Evolutionary conservation across 2,329 filamentous ascomycete genomes (phyloP).

Genomic region (Ceratocystis ficicola): DNA sequence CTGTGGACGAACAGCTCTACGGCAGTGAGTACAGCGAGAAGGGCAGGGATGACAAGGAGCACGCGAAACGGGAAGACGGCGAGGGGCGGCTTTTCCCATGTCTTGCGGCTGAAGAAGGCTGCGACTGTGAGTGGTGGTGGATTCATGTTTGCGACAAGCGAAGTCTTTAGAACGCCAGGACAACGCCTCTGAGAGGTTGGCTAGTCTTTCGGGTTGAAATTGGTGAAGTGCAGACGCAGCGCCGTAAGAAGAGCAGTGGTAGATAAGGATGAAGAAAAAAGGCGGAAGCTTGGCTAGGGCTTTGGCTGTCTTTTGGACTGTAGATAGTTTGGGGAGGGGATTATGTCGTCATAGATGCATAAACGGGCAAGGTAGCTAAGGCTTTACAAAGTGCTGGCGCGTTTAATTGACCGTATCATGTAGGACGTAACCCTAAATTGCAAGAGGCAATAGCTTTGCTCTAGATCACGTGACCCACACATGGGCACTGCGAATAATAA

Average conservation of each 20-base stretch:
- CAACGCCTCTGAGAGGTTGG: no score
- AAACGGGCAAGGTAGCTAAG: neutral
- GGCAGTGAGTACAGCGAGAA: conserved; percentile 36
- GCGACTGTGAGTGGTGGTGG: neutral
- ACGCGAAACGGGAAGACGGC: conserved; percentile 42
- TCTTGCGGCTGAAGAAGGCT: conserved; percentile 3
- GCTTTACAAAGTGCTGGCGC: neutral
- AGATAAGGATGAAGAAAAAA: neutral
- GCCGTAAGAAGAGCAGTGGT: neutral
- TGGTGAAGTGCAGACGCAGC: neutral
- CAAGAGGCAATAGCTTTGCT: no score
- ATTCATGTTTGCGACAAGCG: neutral
- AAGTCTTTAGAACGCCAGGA: no score
- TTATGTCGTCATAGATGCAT: conserved; percentile 5
- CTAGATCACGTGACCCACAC: no score
- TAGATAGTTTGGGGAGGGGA: neutral
- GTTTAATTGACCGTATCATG: neutral
- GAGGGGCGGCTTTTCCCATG: conserved; percentile 33
- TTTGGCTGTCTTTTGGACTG: neutral
- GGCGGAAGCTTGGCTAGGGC: neutral
- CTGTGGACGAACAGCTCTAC: conserved; percentile 35
- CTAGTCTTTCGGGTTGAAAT: neutral
- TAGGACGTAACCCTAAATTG: no score
- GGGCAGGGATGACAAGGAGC: conserved; percentile 38
- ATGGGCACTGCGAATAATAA: no score